Percentiles rank a stretch among this genome's conserved stretches.
Evolutionary conservation across 108 stramenopile species (phyloP).

Genomic region (Skeletonema tropicum): DNA sequence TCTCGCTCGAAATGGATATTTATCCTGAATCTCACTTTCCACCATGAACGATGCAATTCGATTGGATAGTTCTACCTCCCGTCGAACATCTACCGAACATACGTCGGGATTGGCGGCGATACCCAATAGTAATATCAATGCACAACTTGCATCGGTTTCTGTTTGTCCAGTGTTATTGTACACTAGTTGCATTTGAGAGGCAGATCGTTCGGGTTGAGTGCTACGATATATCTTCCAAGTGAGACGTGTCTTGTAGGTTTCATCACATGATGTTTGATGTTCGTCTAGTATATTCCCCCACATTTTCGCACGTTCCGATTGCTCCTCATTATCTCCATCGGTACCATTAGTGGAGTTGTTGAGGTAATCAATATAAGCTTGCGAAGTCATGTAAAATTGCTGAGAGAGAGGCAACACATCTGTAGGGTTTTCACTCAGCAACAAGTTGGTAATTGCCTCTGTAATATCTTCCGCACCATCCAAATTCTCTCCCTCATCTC

Average conservation of each 20-base stretch:
- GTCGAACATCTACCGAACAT: conserved; percentile 19
- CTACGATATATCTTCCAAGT: conserved; percentile 14
- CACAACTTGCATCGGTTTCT: conserved; percentile 14
- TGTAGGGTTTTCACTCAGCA: neutral
- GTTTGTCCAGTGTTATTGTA: conserved; percentile 27
- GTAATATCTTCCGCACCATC: neutral
- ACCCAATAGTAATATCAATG: conserved; percentile 16
- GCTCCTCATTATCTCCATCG: neutral
- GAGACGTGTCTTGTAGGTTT: conserved; percentile 3
- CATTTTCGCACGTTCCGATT: conserved; percentile 16
- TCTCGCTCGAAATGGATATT: conserved; percentile 33
- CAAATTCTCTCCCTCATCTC: neutral
- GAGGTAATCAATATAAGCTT: conserved; percentile 7
- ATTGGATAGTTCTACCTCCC: conserved; percentile 9
- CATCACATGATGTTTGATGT: conserved; percentile 18
- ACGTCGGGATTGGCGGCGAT: conserved; percentile 22
- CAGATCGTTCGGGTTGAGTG: neutral
- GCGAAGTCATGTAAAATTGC: conserved; percentile 18
- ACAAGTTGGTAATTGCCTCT: neutral
- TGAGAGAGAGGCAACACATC: neutral
- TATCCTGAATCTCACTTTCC: conserved; percentile 36
- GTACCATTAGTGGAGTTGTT: neutral
- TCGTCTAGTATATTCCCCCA: conserved; percentile 16
- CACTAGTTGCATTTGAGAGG: conserved; percentile 9
- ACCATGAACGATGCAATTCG: conserved; percentile 11